phyloP scores from a whole-genome alignment of 306 rosid genomes.

The Luffa aegyptiaca region DNA sequence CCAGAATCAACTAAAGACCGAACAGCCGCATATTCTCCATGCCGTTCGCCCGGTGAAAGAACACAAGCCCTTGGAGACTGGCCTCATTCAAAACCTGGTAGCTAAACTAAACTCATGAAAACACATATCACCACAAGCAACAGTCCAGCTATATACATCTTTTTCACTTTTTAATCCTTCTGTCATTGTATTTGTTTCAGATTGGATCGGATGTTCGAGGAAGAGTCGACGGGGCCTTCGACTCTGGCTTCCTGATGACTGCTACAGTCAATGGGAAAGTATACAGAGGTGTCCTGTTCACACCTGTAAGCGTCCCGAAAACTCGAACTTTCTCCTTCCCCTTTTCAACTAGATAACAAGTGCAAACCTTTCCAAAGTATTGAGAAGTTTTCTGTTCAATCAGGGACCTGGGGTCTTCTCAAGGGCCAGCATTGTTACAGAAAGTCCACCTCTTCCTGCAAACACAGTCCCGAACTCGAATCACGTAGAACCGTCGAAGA shows the following conservation, averaged over 20 bases:
- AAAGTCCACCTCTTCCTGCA: conserved; percentile 20
- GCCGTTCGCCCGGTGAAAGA: conserved; percentile 16
- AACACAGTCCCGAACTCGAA: conserved; percentile 31
- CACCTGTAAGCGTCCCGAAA: conserved; percentile 55
- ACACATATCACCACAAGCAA: not conserved
- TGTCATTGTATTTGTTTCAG: conserved; percentile 26
- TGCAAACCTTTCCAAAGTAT: not conserved
- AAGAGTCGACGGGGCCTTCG: conserved; percentile 77
- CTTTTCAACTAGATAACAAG: not conserved
- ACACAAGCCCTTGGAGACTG: conserved; percentile 13
- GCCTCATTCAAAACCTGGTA: not conserved
- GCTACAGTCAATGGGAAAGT: conserved; percentile 67
- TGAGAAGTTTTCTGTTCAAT: not conserved
- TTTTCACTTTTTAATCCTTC: not conserved
- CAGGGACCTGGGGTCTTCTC: conserved; percentile 46
- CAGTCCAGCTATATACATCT: not conserved
- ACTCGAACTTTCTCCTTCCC: not conserved
- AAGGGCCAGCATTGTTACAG: conserved; percentile 26
- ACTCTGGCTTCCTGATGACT: conserved; percentile 76
- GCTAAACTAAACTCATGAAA: not conserved
- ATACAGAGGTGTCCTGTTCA: conserved; percentile 73
- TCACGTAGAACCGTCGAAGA: conserved; percentile 16
- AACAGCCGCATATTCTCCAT: conserved; percentile 20
- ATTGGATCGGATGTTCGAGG: conserved; percentile 82
- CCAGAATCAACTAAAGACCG: conserved; percentile 33